These are phyloP conservation scores for Nicotiana paniculata DNA, from an alignment of 257 asterid species.

Conservation along the genomic window DNA sequence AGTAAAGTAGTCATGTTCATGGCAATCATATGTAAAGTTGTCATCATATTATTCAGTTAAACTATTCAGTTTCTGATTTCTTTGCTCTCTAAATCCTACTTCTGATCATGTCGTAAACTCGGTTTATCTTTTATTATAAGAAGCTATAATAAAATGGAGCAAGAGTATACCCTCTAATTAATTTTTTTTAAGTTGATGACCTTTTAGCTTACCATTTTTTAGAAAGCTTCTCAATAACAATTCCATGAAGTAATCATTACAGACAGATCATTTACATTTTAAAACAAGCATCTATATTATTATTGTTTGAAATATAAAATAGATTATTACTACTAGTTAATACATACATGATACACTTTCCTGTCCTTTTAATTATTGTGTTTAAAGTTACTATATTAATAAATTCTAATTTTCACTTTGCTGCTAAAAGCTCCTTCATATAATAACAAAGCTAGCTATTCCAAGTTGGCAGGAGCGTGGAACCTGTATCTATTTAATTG, in stretches of 20 bases:
- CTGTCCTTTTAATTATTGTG: not conserved
- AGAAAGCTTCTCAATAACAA: not conserved
- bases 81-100: not conserved
- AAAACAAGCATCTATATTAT: not conserved
- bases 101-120: conserved; percentile 7
- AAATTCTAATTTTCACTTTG: not conserved
- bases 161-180: not conserved
- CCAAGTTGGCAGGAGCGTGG: not conserved
- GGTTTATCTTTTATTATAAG: not conserved
- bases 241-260: not conserved
- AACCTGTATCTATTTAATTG: not conserved
- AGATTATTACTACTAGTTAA: not conserved
- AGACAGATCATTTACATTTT: not conserved
- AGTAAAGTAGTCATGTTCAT: not conserved
- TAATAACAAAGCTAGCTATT: not conserved
- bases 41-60: conserved; percentile 11
- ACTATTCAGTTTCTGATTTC: not conserved
- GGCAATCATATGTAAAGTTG: not conserved
- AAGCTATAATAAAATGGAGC: not conserved
- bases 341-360: not conserved
- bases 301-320: not conserved
- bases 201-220: not conserved
- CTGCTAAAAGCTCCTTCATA: not conserved
- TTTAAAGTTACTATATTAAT: not conserved
- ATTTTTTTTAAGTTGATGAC: not conserved